A percentile compares a stretch with the other conserved stretches of the same genome.
Conservation (phyloP, 495 filamentous ascomycete genomes). For the Talaromyces liani region DNA sequence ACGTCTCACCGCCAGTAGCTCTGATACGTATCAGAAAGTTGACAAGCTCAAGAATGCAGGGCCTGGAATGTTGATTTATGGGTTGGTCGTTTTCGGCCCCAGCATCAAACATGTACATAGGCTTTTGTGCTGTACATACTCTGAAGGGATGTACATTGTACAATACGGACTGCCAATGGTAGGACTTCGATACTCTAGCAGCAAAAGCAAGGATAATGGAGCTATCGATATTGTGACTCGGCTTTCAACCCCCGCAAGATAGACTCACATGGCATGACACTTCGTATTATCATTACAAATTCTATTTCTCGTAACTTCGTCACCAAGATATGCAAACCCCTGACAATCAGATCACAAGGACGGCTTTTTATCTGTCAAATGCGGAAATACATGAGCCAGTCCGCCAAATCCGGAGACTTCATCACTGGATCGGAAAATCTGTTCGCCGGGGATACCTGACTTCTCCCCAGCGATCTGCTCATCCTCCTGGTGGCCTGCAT, state of each 20-base stretch:
- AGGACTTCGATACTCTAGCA: too few relatives aligned
- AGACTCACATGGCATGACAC: background rate
- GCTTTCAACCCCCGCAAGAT: background rate
- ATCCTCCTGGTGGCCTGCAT: background rate
- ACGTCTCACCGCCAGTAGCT: background rate
- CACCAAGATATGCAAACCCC: background rate
- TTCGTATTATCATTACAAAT: background rate
- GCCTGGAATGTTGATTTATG: background rate
- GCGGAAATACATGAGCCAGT: slow-evolving; percentile 38
- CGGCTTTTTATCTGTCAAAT: slow-evolving; percentile 21
- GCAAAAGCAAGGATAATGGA: background rate
- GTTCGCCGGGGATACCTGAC: background rate
- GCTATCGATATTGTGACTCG: background rate
- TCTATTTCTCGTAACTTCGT: background rate
- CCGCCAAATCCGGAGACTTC: slow-evolving; percentile 9
- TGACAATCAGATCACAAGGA: background rate
- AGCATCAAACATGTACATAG: background rate
- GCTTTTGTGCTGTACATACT: background rate
- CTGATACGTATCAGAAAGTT: background rate
- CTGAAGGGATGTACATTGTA: background rate
- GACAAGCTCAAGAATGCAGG: background rate
- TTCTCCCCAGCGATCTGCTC: background rate
- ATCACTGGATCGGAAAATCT: background rate
- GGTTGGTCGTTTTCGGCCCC: background rate
- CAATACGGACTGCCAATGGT: too few relatives aligned